These are phyloP conservation scores for Sideroxylon spinosum DNA, from an alignment of 179 eudicot genomes.

Conservation along the genomic window DNA sequence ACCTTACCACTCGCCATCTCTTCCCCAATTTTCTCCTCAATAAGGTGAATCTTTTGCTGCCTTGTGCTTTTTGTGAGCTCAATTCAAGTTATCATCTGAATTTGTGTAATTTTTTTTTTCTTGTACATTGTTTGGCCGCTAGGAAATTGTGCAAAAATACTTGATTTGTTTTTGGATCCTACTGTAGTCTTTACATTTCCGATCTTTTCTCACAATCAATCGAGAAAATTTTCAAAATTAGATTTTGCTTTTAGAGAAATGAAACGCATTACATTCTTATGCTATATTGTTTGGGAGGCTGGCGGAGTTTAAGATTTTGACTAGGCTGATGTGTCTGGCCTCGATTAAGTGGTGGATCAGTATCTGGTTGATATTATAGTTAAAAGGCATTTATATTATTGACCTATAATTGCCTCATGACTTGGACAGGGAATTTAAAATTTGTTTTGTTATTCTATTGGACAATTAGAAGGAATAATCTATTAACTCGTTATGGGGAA, in stretches of 20 bases:
- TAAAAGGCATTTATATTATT: background rate
- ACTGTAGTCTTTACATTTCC: background rate
- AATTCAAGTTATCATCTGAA: background rate
- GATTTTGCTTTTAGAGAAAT: no score
- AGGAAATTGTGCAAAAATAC: background rate
- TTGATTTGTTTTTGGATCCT: background rate
- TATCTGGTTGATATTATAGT: no score
- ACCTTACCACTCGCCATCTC: slow-evolving; percentile 50
- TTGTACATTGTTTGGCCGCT: background rate
- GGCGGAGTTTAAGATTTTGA: background rate
- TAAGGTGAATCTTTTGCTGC: slow-evolving; percentile 40
- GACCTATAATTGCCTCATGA: background rate
- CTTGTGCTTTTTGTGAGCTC: background rate
- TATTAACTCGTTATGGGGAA: background rate
- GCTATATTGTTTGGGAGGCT: background rate
- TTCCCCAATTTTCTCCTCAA: slow-evolving; percentile 88
- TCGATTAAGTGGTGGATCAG: no score
- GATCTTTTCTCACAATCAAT: background rate
- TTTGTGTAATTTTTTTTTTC: background rate
- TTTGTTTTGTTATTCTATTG: background rate
- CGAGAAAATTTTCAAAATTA: background rate
- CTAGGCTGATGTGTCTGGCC: no score
- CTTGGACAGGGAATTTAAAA: background rate
- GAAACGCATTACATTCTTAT: no score
- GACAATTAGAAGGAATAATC: background rate